Evolutionary conservation across 2,329 filamentous ascomycete species (phyloP).

Genomic region (Blumeriella jaapii): DNA sequence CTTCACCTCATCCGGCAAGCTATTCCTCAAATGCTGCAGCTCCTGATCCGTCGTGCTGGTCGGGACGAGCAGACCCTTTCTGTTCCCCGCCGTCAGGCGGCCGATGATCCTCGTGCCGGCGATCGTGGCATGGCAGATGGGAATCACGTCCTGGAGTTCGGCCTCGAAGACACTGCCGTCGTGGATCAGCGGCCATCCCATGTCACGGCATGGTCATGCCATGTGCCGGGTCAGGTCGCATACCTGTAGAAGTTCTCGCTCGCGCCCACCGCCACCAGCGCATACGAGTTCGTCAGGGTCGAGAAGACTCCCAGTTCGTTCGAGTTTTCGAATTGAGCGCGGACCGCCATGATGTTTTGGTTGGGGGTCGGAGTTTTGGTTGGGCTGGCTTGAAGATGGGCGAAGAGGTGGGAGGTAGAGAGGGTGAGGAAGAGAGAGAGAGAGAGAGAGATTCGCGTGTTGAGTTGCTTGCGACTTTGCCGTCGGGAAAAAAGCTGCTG

Average conservation of each 20-base stretch:
- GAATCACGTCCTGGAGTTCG: slow-evolving; percentile 93
- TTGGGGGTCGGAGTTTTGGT: background rate
- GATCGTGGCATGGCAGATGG: slow-evolving; percentile 93
- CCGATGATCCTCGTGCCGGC: slow-evolving; percentile 94
- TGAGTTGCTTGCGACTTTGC: background rate
- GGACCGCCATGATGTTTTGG: slow-evolving; percentile 46
- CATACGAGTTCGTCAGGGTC: slow-evolving; percentile 94
- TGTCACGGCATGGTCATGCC: slow-evolving; percentile 4
- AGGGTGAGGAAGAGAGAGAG: no score
- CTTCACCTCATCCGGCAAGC: slow-evolving; percentile 79
- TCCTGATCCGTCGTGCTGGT: slow-evolving; percentile 97
- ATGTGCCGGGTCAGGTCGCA: slow-evolving; percentile 11
- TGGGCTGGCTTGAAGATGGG: background rate
- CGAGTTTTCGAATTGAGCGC: slow-evolving; percentile 77
- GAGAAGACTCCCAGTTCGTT: slow-evolving; percentile 96
- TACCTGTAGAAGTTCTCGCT: slow-evolving; percentile 98
- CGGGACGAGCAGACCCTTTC: slow-evolving; percentile 90
- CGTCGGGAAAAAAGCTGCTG: no score
- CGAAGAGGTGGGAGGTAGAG: no score
- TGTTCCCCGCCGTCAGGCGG: slow-evolving; percentile 89
- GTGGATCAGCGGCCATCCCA: slow-evolving; percentile 6
- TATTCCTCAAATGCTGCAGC: slow-evolving; percentile 92
- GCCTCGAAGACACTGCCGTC: slow-evolving; percentile 86
- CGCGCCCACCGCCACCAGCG: slow-evolving; percentile 83
- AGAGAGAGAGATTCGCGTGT: background rate